Evolutionary conservation across 2,329 filamentous ascomycete genomes (phyloP).

Genomic region (Parastagonospora avenae): DNA sequence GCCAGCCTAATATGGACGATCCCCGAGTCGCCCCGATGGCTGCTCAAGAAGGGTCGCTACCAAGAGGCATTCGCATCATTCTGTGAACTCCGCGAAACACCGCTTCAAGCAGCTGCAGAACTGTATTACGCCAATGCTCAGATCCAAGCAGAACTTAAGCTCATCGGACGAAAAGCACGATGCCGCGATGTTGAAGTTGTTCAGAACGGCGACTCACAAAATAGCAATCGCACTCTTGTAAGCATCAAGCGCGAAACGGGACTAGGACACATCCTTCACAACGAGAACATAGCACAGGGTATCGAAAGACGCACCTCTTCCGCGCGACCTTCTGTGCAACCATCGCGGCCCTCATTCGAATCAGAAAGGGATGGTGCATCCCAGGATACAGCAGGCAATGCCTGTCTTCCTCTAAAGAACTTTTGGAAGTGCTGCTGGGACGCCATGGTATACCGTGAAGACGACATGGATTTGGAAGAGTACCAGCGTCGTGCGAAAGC

Average conservation of each 20-base stretch:
- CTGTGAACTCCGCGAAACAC: not conserved
- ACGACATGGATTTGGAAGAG: conserved; percentile 1
- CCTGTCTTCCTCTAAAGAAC: not conserved
- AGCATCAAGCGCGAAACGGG: not conserved
- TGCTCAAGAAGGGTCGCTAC: conserved; percentile 2
- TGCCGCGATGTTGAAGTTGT: not conserved
- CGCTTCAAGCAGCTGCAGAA: conserved; percentile 2
- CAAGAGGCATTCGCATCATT: conserved; percentile 2
- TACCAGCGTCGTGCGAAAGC: conserved; percentile 2
- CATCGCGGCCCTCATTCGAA: too few relatives aligned
- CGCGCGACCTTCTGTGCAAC: too few relatives aligned
- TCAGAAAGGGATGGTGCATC: not conserved
- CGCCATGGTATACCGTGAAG: not conserved
- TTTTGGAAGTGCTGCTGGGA: not conserved
- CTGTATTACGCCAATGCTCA: conserved; percentile 2
- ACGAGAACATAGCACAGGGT: too few relatives aligned
- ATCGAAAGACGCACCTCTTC: too few relatives aligned
- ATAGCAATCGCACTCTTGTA: not conserved
- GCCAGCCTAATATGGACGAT: conserved; percentile 1
- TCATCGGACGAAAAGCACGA: not conserved
- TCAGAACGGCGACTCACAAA: not conserved
- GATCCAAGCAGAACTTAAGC: conserved; percentile 1
- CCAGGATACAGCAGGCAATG: not conserved
- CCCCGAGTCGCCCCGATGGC: conserved; percentile 2
- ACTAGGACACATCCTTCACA: too few relatives aligned